These are phyloP conservation scores for Populus euphratica DNA, from an alignment of 345 rosid species.

Conservation along the genomic window DNA sequence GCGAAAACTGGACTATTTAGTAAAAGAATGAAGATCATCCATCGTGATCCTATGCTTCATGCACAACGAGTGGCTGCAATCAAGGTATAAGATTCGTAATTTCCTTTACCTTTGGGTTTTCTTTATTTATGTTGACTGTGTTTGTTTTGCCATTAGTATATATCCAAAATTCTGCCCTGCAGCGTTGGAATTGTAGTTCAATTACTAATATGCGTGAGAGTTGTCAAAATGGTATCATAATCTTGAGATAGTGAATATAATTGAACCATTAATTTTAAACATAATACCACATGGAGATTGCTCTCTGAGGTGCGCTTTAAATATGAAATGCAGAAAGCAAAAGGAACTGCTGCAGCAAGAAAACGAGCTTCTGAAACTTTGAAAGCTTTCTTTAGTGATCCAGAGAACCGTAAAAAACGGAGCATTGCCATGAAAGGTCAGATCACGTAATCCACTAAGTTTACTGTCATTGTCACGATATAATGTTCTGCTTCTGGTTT, in stretches of 20 bases:
- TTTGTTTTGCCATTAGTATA: too few relatives aligned
- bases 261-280: slow-evolving; percentile 4
- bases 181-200: neutral
- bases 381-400: slow-evolving; percentile 77
- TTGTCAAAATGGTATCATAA: neutral
- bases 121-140: neutral
- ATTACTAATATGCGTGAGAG: neutral
- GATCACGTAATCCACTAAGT: neutral
- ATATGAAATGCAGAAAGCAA: slow-evolving; percentile 57
- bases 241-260: neutral
- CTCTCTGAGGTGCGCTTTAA: neutral
- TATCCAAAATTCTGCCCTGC: too few relatives aligned
- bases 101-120: neutral
- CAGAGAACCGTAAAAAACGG: slow-evolving; percentile 70
- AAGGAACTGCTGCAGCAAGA: slow-evolving; percentile 83
- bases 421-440: slow-evolving; percentile 92
- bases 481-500: neutral
- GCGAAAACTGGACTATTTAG: slow-evolving; percentile 92
- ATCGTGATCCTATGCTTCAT: slow-evolving; percentile 71
- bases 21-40: slow-evolving; percentile 87
- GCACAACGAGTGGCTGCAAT: slow-evolving; percentile 93
- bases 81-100: slow-evolving; percentile 45
- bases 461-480: neutral
- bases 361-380: slow-evolving; percentile 67
- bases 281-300: neutral